Conservation (phyloP, 768 basidiomycete species). For the Tephrocybe sp. region DNA sequence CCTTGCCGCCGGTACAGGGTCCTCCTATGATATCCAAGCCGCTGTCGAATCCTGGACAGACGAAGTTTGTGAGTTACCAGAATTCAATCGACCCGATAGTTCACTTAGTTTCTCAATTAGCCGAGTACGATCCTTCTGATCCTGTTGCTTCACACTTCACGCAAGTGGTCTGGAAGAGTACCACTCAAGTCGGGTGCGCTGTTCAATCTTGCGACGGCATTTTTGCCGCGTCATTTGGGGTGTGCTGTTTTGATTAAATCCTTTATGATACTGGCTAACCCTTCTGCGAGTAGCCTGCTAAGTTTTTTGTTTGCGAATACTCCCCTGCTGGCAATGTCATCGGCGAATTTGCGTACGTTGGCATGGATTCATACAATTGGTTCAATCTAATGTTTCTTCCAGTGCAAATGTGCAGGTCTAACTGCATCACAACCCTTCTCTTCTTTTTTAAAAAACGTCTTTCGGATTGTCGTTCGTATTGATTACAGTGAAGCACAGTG, state of each 20-base stretch:
- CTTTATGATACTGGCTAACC: neutral
- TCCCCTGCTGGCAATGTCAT: conserved; percentile 62
- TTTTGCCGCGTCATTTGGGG: conserved; percentile 54
- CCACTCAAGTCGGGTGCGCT: conserved; percentile 66
- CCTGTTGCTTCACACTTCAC: conserved; percentile 70
- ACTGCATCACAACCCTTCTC: conserved; percentile 11
- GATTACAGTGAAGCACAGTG: too few species aligned
- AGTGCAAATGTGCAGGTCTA: conserved; percentile 49
- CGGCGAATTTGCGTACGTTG: conserved; percentile 53
- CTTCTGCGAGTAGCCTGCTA: conserved; percentile 40
- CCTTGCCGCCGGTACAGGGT: conserved; percentile 70
- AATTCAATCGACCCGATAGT: neutral
- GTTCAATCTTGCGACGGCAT: conserved; percentile 56
- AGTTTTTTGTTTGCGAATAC: conserved; percentile 73
- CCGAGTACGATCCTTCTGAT: conserved; percentile 54
- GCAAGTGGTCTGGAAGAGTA: conserved; percentile 74
- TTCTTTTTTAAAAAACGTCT: too few species aligned
- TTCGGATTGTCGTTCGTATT: too few species aligned
- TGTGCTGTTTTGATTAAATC: conserved; percentile 28
- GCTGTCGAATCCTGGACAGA: conserved; percentile 65
- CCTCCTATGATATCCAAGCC: conserved; percentile 41
- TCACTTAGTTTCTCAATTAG: conserved; percentile 26
- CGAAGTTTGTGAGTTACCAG: conserved; percentile 56
- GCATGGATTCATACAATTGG: neutral
- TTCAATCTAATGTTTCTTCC: neutral